Base-by-base conservation (phyloP, 495 filamentous ascomycete species). In the Aspergillus taichungensis region DNA sequence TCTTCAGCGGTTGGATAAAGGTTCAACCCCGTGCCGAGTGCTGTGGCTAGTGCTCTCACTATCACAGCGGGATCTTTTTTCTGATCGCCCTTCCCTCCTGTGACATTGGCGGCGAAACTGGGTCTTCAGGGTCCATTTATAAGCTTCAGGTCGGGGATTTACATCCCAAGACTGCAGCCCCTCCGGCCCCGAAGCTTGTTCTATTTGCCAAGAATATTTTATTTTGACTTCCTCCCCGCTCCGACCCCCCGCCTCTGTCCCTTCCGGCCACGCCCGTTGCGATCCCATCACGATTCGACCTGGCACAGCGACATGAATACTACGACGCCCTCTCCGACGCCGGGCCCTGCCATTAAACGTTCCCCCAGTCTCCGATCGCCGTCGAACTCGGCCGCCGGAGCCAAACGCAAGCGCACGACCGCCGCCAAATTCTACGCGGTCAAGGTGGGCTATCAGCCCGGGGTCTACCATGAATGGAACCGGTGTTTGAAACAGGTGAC, bases 391-490 rank as follows among this genome's bases (percentile, higher is more conserved):
- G 67, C 71, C 6, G 63, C 67, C 10, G 78, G 78, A 18, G 66
- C 68, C 34, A 88, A 88, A 56, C 71, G 85, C 47, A 89, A 89
- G 64, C 64, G 82, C 43, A 58, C 53, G 5, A 51, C 69, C 4
- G 61, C 72, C 28, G 68, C 73, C 45, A 95, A 92, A 66, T 95
- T 82, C 65, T 98, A 97, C 62, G 88, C 85, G 9, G 92, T 98
- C 18, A 80, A 82, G 33, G 73, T 69, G 13, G 92, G 92, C 6
- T 73, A 77, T 46, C 77, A 69, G 24, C 88, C 92, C 1, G 92
- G 88, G 5, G 80, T 98, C n/a, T 98, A 95, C 63, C 76, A 79
- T 54, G 80, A 67, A 39, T 98, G 87, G 86, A 62, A 66, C 12
- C 84, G 92, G 42, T 95, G 88, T 57, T 68, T 91, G 57, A 73